Percentiles rank a stretch among this genome's conserved stretches.
phyloP scores from a whole-genome alignment of 345 rosid species.

The Gossypium sturtianum region DNA sequence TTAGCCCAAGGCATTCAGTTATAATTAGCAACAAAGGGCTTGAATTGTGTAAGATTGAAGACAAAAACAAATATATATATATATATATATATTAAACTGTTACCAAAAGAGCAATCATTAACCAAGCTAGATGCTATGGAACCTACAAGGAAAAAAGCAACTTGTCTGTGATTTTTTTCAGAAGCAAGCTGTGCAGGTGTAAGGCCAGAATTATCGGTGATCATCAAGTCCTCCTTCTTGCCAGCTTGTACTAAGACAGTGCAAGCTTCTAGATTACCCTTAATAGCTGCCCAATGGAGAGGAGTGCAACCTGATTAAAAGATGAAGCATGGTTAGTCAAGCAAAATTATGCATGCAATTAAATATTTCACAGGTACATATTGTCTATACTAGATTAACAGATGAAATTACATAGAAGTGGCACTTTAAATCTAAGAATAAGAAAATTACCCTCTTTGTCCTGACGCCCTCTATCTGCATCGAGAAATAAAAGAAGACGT shows the following conservation, averaged over 20 bases:
- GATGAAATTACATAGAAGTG: not conserved
- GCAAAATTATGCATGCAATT: not conserved
- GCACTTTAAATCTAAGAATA: not conserved
- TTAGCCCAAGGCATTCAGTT: constrained; percentile 3
- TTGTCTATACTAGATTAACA: not conserved
- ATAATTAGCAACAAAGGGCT: constrained; percentile 1
- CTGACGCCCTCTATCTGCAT: constrained; percentile 89
- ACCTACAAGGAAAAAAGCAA: constrained; percentile 98
- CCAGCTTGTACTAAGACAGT: constrained; percentile 98
- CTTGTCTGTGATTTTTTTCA: constrained; percentile 98
- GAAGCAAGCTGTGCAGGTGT: constrained; percentile 99
- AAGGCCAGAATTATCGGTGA: constrained; percentile 87
- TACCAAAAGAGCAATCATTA: constrained; percentile 19
- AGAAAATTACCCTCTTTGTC: constrained; percentile 79
- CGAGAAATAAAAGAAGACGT: constrained; percentile 88
- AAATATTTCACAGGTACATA: not conserved
- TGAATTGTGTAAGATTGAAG: not conserved
- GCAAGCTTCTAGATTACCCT: constrained; percentile 99
- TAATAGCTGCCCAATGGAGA: constrained; percentile 99
- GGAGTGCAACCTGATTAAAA: constrained; percentile 81
- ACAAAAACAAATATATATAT: not conserved
- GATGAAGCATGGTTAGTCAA: constrained; percentile 6
- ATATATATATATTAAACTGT: not conserved
- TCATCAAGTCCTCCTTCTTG: constrained; percentile 84
- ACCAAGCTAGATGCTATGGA: constrained; percentile 32